Conservation (phyloP, 148 eudicot species). For the Heliamphora exappendiculata region DNA sequence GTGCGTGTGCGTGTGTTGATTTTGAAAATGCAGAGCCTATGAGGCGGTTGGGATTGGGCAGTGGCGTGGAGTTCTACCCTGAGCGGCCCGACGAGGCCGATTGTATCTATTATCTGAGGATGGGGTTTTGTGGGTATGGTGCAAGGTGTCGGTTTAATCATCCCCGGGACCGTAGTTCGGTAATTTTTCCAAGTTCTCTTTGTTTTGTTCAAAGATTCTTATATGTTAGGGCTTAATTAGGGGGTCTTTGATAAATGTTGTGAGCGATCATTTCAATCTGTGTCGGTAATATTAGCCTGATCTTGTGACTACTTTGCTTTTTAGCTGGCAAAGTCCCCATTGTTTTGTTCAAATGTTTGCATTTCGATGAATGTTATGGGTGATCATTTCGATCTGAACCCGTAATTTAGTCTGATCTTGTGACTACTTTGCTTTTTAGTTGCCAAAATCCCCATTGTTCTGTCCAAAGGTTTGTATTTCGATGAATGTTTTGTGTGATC, state of each 20-base stretch:
- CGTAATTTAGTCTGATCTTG: not conserved
- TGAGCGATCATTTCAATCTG: too few species aligned
- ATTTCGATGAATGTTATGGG: constrained; percentile 13
- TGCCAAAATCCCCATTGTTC: not conserved
- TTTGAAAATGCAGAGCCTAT: constrained; percentile 53
- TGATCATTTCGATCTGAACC: too few species aligned
- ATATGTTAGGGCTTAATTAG: constrained; percentile 14
- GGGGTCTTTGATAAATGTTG: constrained; percentile 12
- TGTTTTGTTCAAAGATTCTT: not conserved
- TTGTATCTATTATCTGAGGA: constrained; percentile 67
- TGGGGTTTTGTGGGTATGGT: constrained; percentile 80
- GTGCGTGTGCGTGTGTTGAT: constrained; percentile 22
- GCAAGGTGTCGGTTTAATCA: constrained; percentile 86
- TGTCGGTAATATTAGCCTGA: not conserved
- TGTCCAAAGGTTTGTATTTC: too few species aligned
- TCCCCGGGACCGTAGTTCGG: constrained; percentile 59
- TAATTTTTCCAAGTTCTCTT: constrained; percentile 12
- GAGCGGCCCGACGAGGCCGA: constrained; percentile 73
- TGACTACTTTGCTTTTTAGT: too few species aligned
- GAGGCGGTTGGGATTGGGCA: constrained; percentile 57
- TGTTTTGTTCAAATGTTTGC: too few species aligned
- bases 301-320: too few species aligned
- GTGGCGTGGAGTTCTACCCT: constrained; percentile 51
- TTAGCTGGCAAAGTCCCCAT: not conserved
- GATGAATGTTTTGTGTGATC: constrained; percentile 10